Conservation (phyloP, 78 protist genomes). For the Mantamonas sphyraenae region DNA sequence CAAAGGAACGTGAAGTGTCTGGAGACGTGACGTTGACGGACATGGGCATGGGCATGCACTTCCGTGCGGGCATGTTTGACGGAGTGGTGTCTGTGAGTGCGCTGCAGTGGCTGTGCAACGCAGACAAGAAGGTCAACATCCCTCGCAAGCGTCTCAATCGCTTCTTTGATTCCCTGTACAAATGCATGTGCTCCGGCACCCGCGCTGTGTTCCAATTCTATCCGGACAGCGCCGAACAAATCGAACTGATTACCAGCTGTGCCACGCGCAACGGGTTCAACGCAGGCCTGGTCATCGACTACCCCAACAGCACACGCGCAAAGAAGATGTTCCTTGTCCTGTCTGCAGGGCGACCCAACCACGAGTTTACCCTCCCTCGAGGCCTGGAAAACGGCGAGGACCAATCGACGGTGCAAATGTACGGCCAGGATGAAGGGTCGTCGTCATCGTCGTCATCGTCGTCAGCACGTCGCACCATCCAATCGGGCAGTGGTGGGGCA, state of each 20-base stretch:
- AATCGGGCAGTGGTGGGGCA: neutral
- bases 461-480: neutral
- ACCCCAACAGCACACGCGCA: conserved; percentile 86
- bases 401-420: neutral
- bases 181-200: conserved; percentile 1
- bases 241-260: conserved; percentile 53
- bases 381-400: too few species aligned
- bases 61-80: conserved; percentile 82
- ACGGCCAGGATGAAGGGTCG: neutral
- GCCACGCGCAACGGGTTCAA: conserved; percentile 86
- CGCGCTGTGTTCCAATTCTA: conserved; percentile 81
- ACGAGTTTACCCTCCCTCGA: conserved; percentile 6
- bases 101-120: conserved; percentile 92
- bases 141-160: conserved; percentile 62
- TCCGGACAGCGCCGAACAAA: conserved; percentile 81
- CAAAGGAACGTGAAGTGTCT: conserved; percentile 11
- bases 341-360: conserved; percentile 21
- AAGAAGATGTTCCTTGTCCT: conserved; percentile 65
- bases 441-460: neutral
- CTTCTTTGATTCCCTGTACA: conserved; percentile 81
- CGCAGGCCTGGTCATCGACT: conserved; percentile 93
- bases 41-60: conserved; percentile 83
- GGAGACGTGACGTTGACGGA: conserved; percentile 72
- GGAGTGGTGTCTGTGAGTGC: too few species aligned
- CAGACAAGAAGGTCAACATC: conserved; percentile 62